Evolutionary conservation across 805 yeast species (phyloP).

Genomic region (Yamadazyma takamatsuzukensis): DNA sequence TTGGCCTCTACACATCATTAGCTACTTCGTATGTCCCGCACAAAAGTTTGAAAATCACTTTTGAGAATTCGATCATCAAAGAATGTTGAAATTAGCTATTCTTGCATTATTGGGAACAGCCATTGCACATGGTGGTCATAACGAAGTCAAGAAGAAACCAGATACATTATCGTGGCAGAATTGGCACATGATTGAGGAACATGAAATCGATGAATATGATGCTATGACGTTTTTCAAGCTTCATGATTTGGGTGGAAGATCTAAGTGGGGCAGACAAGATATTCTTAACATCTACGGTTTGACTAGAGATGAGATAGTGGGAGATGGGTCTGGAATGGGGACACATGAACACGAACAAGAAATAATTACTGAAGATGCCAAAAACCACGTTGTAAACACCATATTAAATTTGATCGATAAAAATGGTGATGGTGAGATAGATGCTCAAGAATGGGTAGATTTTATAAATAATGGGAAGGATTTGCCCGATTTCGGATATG

Average conservation of each 20-base stretch:
- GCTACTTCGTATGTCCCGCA: too few relatives aligned
- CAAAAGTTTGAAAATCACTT: too few relatives aligned
- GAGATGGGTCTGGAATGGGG: constrained; percentile 90
- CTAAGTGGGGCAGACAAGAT: constrained; percentile 54
- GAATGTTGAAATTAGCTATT: too few relatives aligned
- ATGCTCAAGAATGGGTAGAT: constrained; percentile 65
- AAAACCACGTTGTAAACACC: constrained; percentile 50
- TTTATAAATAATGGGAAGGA: constrained; percentile 61
- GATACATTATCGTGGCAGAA: constrained; percentile 65
- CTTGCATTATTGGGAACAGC: neutral
- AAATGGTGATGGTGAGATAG: constrained; percentile 60
- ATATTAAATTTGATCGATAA: constrained; percentile 62
- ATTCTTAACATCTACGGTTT: constrained; percentile 81
- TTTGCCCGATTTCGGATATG: constrained; percentile 89
- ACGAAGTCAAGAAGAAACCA: constrained; percentile 28
- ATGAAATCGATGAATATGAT: constrained; percentile 70
- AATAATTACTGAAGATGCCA: constrained; percentile 48
- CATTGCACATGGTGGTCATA: constrained; percentile 7
- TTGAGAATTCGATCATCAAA: too few relatives aligned
- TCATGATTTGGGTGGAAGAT: constrained; percentile 68
- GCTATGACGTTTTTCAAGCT: constrained; percentile 72
- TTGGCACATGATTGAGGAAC: constrained; percentile 92
- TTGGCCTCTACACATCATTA: too few relatives aligned
- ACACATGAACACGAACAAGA: constrained; percentile 62
- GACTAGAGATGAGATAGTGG: constrained; percentile 65